These are phyloP conservation scores for Musa balbisiana DNA, from an alignment of 202 grass and related monocot genomes.

Conservation along the genomic window DNA sequence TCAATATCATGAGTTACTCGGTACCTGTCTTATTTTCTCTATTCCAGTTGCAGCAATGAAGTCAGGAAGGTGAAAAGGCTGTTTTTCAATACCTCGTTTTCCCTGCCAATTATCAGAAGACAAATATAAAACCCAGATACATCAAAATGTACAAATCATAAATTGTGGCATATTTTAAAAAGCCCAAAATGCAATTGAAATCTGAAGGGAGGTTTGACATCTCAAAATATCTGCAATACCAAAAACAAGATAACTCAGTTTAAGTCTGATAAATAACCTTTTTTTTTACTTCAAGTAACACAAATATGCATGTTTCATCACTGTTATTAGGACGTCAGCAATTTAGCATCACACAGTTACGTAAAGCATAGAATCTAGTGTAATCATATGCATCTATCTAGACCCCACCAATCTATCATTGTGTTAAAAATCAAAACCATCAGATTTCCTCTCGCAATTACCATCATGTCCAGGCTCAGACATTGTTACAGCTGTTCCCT, in stretches of 20 bases:
- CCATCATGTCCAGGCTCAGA: slow-evolving; percentile 48
- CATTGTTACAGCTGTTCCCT: slow-evolving; percentile 61
- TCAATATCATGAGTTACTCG: background rate
- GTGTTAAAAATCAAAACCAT: slow-evolving; percentile 42
- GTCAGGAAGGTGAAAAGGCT: slow-evolving; percentile 94
- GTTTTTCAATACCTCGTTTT: slow-evolving; percentile 92
- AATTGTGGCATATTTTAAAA: slow-evolving; percentile 1
- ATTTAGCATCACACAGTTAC: background rate
- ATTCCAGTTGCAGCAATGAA: slow-evolving; percentile 99
- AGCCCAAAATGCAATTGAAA: slow-evolving; percentile 14
- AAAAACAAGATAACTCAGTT: slow-evolving; percentile 22
- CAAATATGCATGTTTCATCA: background rate
- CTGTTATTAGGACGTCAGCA: background rate
- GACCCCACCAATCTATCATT: slow-evolving; percentile 23
- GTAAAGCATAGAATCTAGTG: slow-evolving; percentile 17
- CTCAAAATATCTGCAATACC: slow-evolving; percentile 30
- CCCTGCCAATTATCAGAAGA: slow-evolving; percentile 50
- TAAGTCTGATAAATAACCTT: slow-evolving; percentile 8
- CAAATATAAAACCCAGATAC: slow-evolving; percentile 22
- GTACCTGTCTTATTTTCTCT: slow-evolving; percentile 98
- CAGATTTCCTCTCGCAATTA: slow-evolving; percentile 26
- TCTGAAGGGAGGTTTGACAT: slow-evolving; percentile 5
- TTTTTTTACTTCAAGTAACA: slow-evolving; percentile 12
- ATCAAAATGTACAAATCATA: background rate
- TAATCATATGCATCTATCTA: slow-evolving; percentile 42